A percentile compares a stretch with the other conserved stretches of the same genome.
Evolutionary conservation across 1,284 basidiomycete species (phyloP).

Genomic region (Stereum hirsutum): DNA sequence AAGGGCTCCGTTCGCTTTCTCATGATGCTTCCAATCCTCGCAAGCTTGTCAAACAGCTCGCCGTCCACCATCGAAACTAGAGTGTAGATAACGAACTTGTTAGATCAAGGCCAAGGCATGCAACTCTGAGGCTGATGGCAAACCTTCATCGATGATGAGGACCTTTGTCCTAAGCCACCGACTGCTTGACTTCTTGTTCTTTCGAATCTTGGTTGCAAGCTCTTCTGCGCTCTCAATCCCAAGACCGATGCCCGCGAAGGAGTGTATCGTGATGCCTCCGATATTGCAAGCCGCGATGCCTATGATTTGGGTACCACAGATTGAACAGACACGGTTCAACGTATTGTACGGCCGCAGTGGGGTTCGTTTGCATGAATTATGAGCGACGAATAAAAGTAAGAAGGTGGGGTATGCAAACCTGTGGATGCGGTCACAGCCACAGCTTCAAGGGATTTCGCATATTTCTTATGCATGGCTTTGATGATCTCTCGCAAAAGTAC

Average conservation of each 20-base stretch:
- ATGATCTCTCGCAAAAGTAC: slow-evolving; percentile 87
- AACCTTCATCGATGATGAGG: slow-evolving; percentile 89
- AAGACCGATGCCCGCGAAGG: slow-evolving; percentile 83
- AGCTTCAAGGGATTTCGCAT: slow-evolving; percentile 35
- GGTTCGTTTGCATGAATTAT: too few relatives aligned
- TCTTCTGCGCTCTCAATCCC: slow-evolving; percentile 53
- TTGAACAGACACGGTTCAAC: background rate
- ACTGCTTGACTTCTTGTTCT: slow-evolving; percentile 54
- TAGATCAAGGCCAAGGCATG: background rate
- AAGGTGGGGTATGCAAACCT: slow-evolving; percentile 29
- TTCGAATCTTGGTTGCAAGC: slow-evolving; percentile 54
- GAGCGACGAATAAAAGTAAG: too few relatives aligned
- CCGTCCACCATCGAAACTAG: slow-evolving; percentile 92
- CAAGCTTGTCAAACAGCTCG: slow-evolving; percentile 78
- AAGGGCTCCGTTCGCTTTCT: slow-evolving; percentile 60
- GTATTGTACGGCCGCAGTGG: background rate
- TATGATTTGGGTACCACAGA: slow-evolving; percentile 11
- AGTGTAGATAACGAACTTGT: background rate
- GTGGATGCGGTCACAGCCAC: slow-evolving; percentile 90
- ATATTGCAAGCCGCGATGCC: slow-evolving; percentile 92
- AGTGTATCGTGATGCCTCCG: slow-evolving; percentile 84
- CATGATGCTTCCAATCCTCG: slow-evolving; percentile 52
- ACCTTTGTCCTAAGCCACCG: slow-evolving; percentile 75
- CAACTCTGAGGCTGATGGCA: slow-evolving; percentile 13
- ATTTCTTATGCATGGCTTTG: slow-evolving; percentile 39